Evolutionary conservation across 1,284 basidiomycete genomes (phyloP).

Genomic region (Heterobasidion parviporum): DNA sequence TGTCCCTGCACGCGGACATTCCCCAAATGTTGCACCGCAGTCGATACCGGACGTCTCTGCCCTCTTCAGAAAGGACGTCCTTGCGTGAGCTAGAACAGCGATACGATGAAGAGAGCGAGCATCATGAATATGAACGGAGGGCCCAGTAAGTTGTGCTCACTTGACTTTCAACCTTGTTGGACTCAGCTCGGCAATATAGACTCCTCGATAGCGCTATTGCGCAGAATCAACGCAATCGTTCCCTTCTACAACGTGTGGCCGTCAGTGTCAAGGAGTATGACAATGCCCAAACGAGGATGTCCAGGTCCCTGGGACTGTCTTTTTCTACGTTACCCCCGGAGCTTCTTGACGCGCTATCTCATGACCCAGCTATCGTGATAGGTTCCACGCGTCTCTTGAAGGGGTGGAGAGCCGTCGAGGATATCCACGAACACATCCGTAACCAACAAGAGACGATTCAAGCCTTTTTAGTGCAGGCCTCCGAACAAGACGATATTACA

Average conservation of each 20-base stretch:
- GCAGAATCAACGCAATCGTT: constrained; percentile 58
- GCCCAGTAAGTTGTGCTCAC: constrained; percentile 36
- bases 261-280: constrained; percentile 57
- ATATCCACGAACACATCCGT: constrained; percentile 52
- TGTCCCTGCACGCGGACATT: not conserved
- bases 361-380: constrained; percentile 67
- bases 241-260: constrained; percentile 57
- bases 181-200: constrained; percentile 25
- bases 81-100: constrained; percentile 23
- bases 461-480: constrained; percentile 25
- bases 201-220: constrained; percentile 45
- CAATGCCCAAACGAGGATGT: constrained; percentile 39
- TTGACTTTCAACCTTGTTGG: constrained; percentile 1
- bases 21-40: constrained; percentile 10
- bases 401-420: constrained; percentile 65
- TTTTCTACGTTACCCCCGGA: constrained; percentile 48
- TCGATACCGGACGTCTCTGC: constrained; percentile 18
- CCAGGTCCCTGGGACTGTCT: constrained; percentile 36
- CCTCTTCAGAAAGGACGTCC: constrained; percentile 11
- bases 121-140: constrained; percentile 52
- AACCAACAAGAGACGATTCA: constrained; percentile 50
- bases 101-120: constrained; percentile 39
- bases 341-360: constrained; percentile 60
- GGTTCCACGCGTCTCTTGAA: constrained; percentile 45
- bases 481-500: constrained; percentile 7